Conservation (phyloP, 1,284 basidiomycete species). For the Malassezia globosa region DNA sequence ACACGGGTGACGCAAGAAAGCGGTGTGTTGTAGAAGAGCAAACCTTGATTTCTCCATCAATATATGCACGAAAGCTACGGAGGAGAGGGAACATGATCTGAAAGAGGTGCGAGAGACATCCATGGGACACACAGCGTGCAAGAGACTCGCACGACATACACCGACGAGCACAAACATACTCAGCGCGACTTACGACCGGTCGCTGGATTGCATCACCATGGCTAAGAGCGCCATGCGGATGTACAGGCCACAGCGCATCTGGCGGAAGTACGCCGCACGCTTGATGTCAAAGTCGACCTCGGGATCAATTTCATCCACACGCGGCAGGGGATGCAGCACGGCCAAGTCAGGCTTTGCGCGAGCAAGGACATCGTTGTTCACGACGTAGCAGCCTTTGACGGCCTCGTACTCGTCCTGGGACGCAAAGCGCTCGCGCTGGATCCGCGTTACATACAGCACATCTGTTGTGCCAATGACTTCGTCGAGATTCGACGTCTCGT, state of each 20-base stretch:
- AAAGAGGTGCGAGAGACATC: too few relatives aligned
- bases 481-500: conserved; percentile 72
- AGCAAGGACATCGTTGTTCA: conserved; percentile 83
- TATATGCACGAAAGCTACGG: too few relatives aligned
- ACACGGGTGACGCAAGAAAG: too few relatives aligned
- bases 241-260: conserved; percentile 96
- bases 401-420: conserved; percentile 71
- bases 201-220: conserved; percentile 35
- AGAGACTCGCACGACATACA: too few relatives aligned
- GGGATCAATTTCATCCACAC: conserved; percentile 92
- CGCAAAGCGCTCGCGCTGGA: conserved; percentile 89
- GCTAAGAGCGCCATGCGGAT: conserved; percentile 41
- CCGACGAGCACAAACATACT: too few relatives aligned
- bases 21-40: too few relatives aligned
- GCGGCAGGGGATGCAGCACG: conserved; percentile 93
- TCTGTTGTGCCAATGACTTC: conserved; percentile 86
- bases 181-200: too few relatives aligned
- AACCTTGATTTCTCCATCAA: too few relatives aligned
- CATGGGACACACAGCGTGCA: too few relatives aligned
- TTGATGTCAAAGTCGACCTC: conserved; percentile 94
- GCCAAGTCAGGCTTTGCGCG: conserved; percentile 92
- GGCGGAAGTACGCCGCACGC: conserved; percentile 91
- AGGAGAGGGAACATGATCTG: too few relatives aligned
- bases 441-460: conserved; percentile 88
- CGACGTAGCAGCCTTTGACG: conserved; percentile 83